A percentile compares a stretch with the other conserved stretches of the same genome.
phyloP scores from a whole-genome alignment of 192 early-diverging fungal species.

The Podila epicladia region DNA sequence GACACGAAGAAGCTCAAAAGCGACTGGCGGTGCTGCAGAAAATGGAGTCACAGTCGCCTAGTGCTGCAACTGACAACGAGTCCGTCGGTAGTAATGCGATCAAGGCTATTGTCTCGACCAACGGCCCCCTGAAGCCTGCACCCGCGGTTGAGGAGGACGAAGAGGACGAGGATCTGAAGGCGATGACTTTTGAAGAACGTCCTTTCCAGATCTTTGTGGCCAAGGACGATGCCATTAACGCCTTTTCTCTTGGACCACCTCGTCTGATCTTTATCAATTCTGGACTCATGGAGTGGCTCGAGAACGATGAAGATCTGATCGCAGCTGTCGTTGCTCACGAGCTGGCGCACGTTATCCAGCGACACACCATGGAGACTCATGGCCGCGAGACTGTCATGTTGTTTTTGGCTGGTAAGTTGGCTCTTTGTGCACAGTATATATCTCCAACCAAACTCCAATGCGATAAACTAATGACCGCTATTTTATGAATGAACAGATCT shows the following conservation, averaged over 20 bases:
- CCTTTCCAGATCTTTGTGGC: slow-evolving; percentile 52
- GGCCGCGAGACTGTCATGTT: slow-evolving; percentile 60
- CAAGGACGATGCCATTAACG: slow-evolving; percentile 43
- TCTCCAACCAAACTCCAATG: too few relatives aligned
- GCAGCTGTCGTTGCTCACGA: slow-evolving; percentile 66
- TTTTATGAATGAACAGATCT: slow-evolving; percentile 14
- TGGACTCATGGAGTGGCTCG: slow-evolving; percentile 46
- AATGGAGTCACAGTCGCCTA: neutral
- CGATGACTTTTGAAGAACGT: slow-evolving; percentile 22
- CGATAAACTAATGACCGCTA: neutral
- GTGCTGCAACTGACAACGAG: neutral
- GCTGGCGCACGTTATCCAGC: slow-evolving; percentile 63
- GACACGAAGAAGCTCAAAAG: slow-evolving; percentile 24
- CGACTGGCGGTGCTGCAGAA: slow-evolving; percentile 14
- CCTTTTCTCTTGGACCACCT: slow-evolving; percentile 45
- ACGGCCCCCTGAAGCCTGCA: neutral
- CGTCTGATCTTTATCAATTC: slow-evolving; percentile 44
- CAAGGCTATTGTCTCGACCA: slow-evolving; percentile 33
- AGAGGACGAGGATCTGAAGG: slow-evolving; percentile 19
- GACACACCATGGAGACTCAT: slow-evolving; percentile 65
- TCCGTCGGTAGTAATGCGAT: neutral
- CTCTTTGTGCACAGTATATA: neutral
- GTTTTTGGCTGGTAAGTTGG: slow-evolving; percentile 55
- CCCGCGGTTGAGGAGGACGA: slow-evolving; percentile 9
- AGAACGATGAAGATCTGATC: slow-evolving; percentile 55